Percentiles rank a stretch among this genome's conserved stretches.
Conservation (phyloP, 441 rosid species). For the Syzygium syzygioides region DNA sequence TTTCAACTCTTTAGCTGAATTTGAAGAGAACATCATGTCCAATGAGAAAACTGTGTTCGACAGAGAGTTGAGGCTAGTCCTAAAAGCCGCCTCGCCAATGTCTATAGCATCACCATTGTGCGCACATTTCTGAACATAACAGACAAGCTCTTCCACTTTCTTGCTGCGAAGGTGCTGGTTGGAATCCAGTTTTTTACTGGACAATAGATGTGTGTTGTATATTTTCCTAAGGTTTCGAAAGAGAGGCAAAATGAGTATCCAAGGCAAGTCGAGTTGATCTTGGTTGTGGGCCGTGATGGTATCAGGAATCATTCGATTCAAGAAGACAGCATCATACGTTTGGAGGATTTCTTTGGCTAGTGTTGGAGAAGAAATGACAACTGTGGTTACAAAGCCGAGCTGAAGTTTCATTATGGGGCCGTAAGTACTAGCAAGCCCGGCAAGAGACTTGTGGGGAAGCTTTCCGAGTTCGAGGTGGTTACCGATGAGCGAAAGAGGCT, state of each 20-base stretch:
- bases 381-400: background rate
- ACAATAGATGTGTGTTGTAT: background rate
- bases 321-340: background rate
- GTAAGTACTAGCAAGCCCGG: background rate
- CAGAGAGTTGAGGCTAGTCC: background rate
- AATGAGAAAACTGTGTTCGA: background rate
- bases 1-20: background rate
- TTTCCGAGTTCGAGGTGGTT: background rate
- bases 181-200: background rate
- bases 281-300: background rate
- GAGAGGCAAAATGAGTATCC: background rate
- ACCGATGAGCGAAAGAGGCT: background rate
- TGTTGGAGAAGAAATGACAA: background rate
- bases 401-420: conserved; percentile 10
- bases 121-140: background rate
- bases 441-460: background rate
- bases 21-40: conserved; percentile 2
- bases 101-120: background rate
- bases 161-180: background rate
- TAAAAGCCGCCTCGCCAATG: background rate
- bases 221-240: background rate
- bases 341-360: background rate
- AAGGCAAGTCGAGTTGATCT: background rate
- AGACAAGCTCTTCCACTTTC: background rate
- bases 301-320: background rate